phyloP scores from a whole-genome alignment of 2,329 filamentous ascomycete genomes.

The Rosellinia necatrix region DNA sequence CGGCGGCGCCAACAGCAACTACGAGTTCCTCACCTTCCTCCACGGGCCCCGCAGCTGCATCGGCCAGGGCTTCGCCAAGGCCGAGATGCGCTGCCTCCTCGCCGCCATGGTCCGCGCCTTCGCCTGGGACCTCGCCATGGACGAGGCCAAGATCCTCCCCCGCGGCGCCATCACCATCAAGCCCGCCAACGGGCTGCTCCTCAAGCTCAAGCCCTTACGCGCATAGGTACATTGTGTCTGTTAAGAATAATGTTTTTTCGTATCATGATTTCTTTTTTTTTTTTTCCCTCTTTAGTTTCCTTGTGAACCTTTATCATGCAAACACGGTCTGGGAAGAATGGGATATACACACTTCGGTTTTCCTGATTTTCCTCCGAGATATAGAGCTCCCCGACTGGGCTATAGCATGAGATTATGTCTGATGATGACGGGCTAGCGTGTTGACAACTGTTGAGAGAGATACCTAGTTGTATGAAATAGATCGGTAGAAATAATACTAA shows the following conservation, averaged over 20 bases:
- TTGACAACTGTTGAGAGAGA: too few species aligned
- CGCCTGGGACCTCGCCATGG: conserved; percentile 59
- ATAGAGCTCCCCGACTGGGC: too few species aligned
- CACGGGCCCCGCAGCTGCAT: conserved; percentile 75
- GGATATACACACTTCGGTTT: too few species aligned
- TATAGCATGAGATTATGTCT: too few species aligned
- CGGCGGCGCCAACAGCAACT: conserved; percentile 71
- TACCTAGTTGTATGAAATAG: too few species aligned
- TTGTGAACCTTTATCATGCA: too few species aligned
- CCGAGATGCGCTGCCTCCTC: conserved; percentile 75
- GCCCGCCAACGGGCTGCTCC: conserved; percentile 67
- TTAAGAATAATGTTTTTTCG: neutral
- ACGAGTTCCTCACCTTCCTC: conserved; percentile 69
- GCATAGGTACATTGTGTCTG: neutral
- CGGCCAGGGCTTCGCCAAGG: conserved; percentile 71
- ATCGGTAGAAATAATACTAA: too few species aligned
- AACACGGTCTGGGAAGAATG: too few species aligned
- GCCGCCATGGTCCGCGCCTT: conserved; percentile 70
- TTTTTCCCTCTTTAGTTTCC: too few species aligned
- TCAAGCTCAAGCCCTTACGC: conserved; percentile 39
- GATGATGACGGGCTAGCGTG: too few species aligned
- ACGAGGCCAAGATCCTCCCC: conserved; percentile 63
- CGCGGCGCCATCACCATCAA: conserved; percentile 68
- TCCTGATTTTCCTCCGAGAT: too few species aligned
- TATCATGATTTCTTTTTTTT: too few species aligned